A percentile compares a stretch with the other conserved stretches of the same genome.
phyloP scores from a whole-genome alignment of 257 asterid species.

The Rehmannia glutinosa region DNA sequence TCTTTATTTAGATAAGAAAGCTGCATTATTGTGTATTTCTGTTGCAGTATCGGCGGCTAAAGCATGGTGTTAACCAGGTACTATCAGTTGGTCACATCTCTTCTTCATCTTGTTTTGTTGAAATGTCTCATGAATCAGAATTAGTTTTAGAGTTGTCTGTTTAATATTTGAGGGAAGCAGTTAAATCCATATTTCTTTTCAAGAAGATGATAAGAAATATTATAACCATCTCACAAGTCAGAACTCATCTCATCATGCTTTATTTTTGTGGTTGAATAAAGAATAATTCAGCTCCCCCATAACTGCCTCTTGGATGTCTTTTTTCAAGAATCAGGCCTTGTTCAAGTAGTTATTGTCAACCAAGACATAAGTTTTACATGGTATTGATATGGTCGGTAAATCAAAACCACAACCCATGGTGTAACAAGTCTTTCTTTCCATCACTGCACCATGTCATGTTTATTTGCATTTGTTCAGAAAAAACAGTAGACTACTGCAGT shows the following conservation, averaged over 20 bases:
- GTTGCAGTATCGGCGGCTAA: conserved; percentile 91
- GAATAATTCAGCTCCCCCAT: not conserved
- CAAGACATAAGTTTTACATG: not conserved
- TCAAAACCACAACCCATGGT: not conserved
- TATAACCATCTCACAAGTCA: not conserved
- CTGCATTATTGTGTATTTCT: conserved; percentile 15
- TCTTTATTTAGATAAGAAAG: conserved; percentile 11
- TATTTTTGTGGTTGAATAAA: conserved; percentile 2
- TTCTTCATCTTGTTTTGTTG: conserved; percentile 16
- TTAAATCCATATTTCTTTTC: no score
- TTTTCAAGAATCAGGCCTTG: not conserved
- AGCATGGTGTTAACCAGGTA: conserved; percentile 98
- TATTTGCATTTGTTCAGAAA: not conserved
- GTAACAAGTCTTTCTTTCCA: not conserved
- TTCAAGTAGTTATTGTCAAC: not conserved
- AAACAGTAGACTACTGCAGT: not conserved
- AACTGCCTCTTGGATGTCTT: not conserved
- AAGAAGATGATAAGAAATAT: not conserved
- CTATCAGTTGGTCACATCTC: conserved; percentile 22
- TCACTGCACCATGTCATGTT: not conserved
- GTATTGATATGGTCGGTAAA: not conserved
- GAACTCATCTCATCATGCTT: not conserved
- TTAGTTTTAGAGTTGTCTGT: conserved; percentile 2
- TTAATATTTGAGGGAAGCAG: not conserved
- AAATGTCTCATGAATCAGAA: conserved; percentile 12